Evolutionary conservation across 1,284 basidiomycete species (phyloP), one percentile per base, ranked within the genome.

Genomic region (Butyriboletus appendiculatus): DNA sequence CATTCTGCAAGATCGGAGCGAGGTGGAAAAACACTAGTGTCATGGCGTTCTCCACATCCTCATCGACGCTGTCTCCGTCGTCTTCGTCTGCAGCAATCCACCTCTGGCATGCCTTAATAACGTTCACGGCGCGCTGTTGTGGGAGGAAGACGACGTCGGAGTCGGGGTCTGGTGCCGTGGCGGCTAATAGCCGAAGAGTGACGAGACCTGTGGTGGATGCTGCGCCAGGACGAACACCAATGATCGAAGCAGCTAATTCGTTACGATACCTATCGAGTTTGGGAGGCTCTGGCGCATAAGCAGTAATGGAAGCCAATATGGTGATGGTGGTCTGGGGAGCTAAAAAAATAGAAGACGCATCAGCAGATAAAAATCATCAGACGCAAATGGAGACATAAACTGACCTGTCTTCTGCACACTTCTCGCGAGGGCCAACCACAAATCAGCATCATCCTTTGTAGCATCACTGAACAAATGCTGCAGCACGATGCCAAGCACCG

Each of bases 91-190:
- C 85, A 1, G 82, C 71, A 43, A 96, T 78, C 96, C 96, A 99
- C 20, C 80, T 79, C 62, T 93, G 90, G 51, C 93, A 85, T 3
- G 87, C 82, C 65, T 94, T 93, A 61, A 97, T 78, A n/a, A 96
- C 80, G 68, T 96, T 96, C 41, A 99, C 84, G 0, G 92, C 90
- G 14, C 97, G 78, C 47, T 85, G 88, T 66, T 93, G 90, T 0
- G 94, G 91, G 8, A 99, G 76, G 74, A 96, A 94, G n/a, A 89
- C 78, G 1, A 92, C 77, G 10, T 92, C 87, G 0, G 91, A 88
- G 28, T 96, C 89, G 1, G 81, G 72, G 16, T 88, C 80, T 0
- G 96, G 96, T 0, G 95, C 92, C 0, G 84, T 77, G 0, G 88
- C 88, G 0, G 81, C 79, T n/a, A 98, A 79, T 12, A 86, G 77